Percentiles rank a stretch among this genome's conserved stretches.
Conservation (phyloP, 495 filamentous ascomycete genomes). For the Aspergillus hancockii region DNA sequence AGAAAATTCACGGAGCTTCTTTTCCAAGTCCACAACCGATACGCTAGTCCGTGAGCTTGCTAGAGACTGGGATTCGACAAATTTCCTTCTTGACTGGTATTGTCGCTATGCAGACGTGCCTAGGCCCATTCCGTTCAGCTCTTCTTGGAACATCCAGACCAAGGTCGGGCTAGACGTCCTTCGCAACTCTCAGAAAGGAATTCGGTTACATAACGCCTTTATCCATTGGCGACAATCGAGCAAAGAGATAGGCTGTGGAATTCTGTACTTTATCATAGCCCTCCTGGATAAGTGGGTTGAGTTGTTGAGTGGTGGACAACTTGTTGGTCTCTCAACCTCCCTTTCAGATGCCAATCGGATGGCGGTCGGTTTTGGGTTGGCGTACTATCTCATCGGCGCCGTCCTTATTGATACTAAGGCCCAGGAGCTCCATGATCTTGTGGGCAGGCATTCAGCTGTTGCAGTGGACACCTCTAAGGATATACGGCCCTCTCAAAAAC, state of each 20-base stretch:
- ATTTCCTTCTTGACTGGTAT: conserved; percentile 62
- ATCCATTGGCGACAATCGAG: conserved; percentile 61
- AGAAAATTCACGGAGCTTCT: conserved; percentile 45
- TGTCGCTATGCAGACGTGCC: conserved; percentile 51
- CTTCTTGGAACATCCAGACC: conserved; percentile 61
- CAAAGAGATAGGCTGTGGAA: conserved; percentile 56
- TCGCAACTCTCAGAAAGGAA: conserved; percentile 55
- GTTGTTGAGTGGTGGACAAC: conserved; percentile 46
- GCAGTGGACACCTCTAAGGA: conserved; percentile 36
- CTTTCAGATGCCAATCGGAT: conserved; percentile 46
- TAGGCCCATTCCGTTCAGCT: conserved; percentile 57
- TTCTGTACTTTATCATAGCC: conserved; percentile 60
- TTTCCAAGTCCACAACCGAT: conserved; percentile 43
- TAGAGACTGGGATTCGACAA: conserved; percentile 55
- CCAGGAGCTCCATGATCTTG: conserved; percentile 50
- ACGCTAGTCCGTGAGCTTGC: conserved; percentile 49
- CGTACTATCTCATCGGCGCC: conserved; percentile 61
- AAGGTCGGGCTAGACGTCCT: conserved; percentile 58
- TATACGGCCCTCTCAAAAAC: conserved; percentile 45
- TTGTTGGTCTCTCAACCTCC: conserved; percentile 44
- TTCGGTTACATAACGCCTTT: conserved; percentile 62
- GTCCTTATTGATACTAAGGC: conserved; percentile 61
- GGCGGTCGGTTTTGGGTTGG: conserved; percentile 57
- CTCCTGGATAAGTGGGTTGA: conserved; percentile 63
- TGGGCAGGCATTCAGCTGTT: conserved; percentile 40